Base-by-base conservation (phyloP, 2,329 filamentous ascomycete genomes). In the Pleurostoma richardsiae region DNA sequence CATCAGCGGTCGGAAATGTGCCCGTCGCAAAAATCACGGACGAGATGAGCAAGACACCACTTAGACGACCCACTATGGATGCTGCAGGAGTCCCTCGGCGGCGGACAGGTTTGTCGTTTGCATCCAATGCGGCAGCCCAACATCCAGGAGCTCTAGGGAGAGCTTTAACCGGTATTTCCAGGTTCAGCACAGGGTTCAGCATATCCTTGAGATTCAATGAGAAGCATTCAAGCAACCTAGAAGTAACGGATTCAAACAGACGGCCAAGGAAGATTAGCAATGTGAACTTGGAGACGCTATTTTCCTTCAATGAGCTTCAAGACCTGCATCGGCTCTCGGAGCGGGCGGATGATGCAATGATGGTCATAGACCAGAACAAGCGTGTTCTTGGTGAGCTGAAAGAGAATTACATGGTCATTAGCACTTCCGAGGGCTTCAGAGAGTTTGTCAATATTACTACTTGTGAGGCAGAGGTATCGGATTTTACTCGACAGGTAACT, bases 361-460 rank as follows among this genome's bases (percentile, higher is more conserved):
- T 50, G 28, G 54, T 49, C 26, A 44, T 57, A 10, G 46, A 52
- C n/a, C 52, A 56, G 43, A 56, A 57, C 31, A 44, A 49, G 27
- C 46, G 42, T 28, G 49, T 58, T 1, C 43, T 58, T 10, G 40
- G 33, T 30, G 44, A 51, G 26, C 47, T 58, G 3, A 40, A 40
- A 28, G 45, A 52, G 29, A 49, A 56, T 19, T 57, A 57, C 36
- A 41, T 10, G 33, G 49, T 44, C 1, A 38, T 53, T 4, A 29
- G 39, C n/a, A 19, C 51, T 4, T 47, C 45, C 3, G 30, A 54
- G 8, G 49, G 40, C 3, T 52, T 49, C 19, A 43, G 30, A 27
- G 10, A 50, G 19, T 49, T 8, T 36, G 8, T 36, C n/a, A n/a
- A 36, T n/a, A 8, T 8, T 36, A 8, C 33, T 8, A 8, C n/a